Evolutionary conservation across 1,284 basidiomycete genomes (phyloP), one percentile per base, ranked within the genome.

Genomic region (Wolfiporia cocos): DNA sequence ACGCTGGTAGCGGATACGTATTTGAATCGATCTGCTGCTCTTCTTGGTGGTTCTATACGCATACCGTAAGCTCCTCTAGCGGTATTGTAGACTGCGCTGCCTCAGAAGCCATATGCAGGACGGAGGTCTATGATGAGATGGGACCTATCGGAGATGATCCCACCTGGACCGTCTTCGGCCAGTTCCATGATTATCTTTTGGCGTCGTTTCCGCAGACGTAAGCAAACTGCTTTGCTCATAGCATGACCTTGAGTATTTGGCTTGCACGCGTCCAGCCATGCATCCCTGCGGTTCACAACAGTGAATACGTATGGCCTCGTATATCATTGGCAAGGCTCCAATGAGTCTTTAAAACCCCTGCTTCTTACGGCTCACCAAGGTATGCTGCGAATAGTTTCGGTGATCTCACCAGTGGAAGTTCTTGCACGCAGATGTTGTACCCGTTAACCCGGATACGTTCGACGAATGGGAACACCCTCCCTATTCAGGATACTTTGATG

Each of bases 361-460:
- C 63, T 87, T 26, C 58, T 89, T 31, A 71, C 75, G 12, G 81
- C 70, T 0, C 84, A 87, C 53, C 78, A 85, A 66, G 81, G 80
- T 71, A 39, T 46, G 50, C 31, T 34, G 15, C n/a, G 15, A 26
- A n/a, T 12, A 24, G 11, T 14, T 9, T 9, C 15, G 12, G 18
- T n/a, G 20, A n/a, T n/a, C 34, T 34, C 10, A 18, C 17, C 9
- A 22, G n/a, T 6, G 18, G 7, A n/a, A 29, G n/a, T 29, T 6
- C 34, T 20, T 6, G 5, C 15, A 20, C 6, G 6, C 44, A 71
- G 77, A 81, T 53, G 74, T 75, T 28, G 76, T 78, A 2, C 76
- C 78, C 5, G 74, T 77, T 4, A 68, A 81, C 32, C 66, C 69
- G 20, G 57, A 67, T 18, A 74, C 78, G 4, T 57, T 69, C 14